phyloP scores from a whole-genome alignment of 1,284 basidiomycete genomes.

The Ceratobasidium sp. region DNA sequence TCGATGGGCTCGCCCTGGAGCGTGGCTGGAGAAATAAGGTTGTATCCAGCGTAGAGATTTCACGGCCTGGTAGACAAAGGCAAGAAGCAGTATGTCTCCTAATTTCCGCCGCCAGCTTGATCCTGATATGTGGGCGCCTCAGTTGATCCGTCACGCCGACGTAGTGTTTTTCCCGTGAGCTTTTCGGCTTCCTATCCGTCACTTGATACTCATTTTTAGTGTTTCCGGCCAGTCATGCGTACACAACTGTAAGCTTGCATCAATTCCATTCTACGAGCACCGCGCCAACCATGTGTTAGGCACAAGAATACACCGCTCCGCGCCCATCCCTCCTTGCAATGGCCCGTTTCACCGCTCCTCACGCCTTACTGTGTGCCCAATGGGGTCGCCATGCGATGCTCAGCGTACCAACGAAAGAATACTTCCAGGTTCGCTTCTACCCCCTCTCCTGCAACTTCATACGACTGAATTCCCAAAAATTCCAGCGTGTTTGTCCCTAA shows the following conservation, averaged over 20 bases:
- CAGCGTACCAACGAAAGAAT: conserved; percentile 81
- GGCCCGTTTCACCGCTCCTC: conserved; percentile 69
- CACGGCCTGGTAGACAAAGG: conserved; percentile 75
- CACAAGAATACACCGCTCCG: conserved; percentile 57
- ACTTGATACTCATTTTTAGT: not conserved
- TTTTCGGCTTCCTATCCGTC: not conserved
- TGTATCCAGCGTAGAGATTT: conserved; percentile 80
- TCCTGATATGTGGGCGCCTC: conserved; percentile 32
- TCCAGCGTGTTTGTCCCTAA: conserved; percentile 47
- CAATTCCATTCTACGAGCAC: conserved; percentile 54
- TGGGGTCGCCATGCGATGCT: conserved; percentile 75
- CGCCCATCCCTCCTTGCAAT: conserved; percentile 79
- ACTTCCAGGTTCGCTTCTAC: conserved; percentile 71
- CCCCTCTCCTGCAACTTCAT: not conserved
- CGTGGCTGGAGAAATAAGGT: conserved; percentile 81
- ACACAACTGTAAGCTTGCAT: conserved; percentile 64
- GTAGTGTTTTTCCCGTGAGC: conserved; percentile 69
- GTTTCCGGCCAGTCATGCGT: conserved; percentile 63
- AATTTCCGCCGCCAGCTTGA: conserved; percentile 36
- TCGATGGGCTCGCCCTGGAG: conserved; percentile 80
- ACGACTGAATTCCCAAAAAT: not conserved
- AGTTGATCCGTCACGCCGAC: conserved; percentile 82
- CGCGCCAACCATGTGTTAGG: conserved; percentile 53
- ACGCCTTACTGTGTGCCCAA: conserved; percentile 79
- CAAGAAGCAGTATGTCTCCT: conserved; percentile 69